Evolutionary conservation across 768 basidiomycete species (phyloP).

Genomic region (Auriscalpium orientale): DNA sequence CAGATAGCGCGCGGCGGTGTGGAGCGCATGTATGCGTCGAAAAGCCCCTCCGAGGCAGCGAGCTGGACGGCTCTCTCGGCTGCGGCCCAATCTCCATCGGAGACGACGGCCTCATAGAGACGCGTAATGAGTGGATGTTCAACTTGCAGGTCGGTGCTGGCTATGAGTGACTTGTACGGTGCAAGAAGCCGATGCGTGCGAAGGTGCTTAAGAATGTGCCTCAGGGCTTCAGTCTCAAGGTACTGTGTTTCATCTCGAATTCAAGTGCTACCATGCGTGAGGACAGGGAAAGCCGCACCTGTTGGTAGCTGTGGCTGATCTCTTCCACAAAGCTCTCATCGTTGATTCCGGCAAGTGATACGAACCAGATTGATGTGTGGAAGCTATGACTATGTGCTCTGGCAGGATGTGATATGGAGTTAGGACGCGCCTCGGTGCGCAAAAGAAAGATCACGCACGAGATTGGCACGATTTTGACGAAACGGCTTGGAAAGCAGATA

Average conservation of each 20-base stretch:
- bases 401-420: neutral
- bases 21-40: slow-evolving; percentile 49
- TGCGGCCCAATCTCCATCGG: slow-evolving; percentile 54
- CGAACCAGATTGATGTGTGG: slow-evolving; percentile 75
- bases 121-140: slow-evolving; percentile 68
- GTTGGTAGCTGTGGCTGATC: slow-evolving; percentile 46
- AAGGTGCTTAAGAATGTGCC: slow-evolving; percentile 68
- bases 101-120: slow-evolving; percentile 56
- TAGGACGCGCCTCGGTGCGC: neutral
- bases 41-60: slow-evolving; percentile 50
- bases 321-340: slow-evolving; percentile 51
- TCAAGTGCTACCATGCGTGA: neutral
- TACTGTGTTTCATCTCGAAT: slow-evolving; percentile 34
- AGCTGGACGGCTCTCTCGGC: slow-evolving; percentile 47
- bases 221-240: slow-evolving; percentile 56
- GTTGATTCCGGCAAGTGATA: slow-evolving; percentile 52
- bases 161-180: slow-evolving; percentile 52
- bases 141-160: slow-evolving; percentile 44
- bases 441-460: slow-evolving; percentile 40
- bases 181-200: slow-evolving; percentile 66
- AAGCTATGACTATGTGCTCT: slow-evolving; percentile 69
- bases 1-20: slow-evolving; percentile 56
- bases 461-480: slow-evolving; percentile 67
- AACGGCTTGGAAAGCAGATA: slow-evolving; percentile 55
- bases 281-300: slow-evolving; percentile 36